These are phyloP conservation scores for Xylariales sp. DNA, from an alignment of 2,329 filamentous ascomycete genomes.

Conservation along the genomic window DNA sequence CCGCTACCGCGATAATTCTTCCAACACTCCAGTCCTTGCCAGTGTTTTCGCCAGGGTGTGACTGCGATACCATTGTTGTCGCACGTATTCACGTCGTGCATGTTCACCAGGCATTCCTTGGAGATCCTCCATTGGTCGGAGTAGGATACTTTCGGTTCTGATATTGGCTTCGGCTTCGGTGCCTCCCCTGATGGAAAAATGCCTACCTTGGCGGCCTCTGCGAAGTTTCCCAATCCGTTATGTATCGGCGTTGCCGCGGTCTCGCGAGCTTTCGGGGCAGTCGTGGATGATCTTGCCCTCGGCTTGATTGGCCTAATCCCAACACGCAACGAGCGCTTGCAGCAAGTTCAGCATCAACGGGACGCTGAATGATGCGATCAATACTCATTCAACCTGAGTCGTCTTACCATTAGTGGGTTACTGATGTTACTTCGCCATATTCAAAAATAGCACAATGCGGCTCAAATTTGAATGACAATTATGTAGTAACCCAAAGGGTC, in stretches of 20 bases:
- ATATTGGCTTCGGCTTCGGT: constrained; percentile 1
- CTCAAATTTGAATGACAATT: not conserved
- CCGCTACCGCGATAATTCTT: not conserved
- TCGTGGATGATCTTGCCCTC: constrained; percentile 11
- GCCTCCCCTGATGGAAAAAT: constrained; percentile 1
- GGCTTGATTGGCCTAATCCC: constrained; percentile 9
- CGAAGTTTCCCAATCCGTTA: constrained; percentile 9
- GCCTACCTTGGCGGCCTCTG: not conserved
- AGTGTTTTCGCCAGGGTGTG: constrained; percentile 7
- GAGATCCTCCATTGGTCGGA: constrained; percentile 10
- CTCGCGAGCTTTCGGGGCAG: constrained; percentile 8
- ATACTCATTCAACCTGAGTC: constrained; percentile 3
- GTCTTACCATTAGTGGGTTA: not conserved
- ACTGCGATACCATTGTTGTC: constrained; percentile 11
- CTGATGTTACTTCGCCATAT: not conserved
- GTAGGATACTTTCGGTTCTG: constrained; percentile 3
- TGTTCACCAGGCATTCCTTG: constrained; percentile 10
- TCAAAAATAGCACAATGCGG: not conserved
- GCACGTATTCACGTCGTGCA: constrained; percentile 11
- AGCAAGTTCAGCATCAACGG: constrained; percentile 9
- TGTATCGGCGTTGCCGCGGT: constrained; percentile 9
- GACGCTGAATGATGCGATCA: constrained; percentile 11
- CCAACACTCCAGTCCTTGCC: constrained; percentile 3
- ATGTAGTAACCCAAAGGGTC: too few relatives aligned
- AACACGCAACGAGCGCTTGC: constrained; percentile 9